Conservation (phyloP, 805 yeast genomes). For the Barnettozyma populi region DNA sequence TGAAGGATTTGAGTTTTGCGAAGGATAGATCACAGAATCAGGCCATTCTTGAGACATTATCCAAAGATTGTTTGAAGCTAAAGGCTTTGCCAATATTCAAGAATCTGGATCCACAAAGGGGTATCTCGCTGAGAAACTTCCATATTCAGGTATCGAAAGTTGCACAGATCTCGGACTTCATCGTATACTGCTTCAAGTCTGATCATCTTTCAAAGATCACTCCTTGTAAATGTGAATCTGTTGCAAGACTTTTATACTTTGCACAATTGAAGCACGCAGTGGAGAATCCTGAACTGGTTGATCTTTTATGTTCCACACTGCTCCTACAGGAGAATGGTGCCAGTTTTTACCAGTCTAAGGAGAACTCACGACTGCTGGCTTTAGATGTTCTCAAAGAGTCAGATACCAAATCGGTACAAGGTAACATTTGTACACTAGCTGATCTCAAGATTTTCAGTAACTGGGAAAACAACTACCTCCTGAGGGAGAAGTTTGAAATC, state of each 20-base stretch:
- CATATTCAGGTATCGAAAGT: constrained; percentile 81
- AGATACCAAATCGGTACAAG: constrained; percentile 13
- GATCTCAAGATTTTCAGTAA: constrained; percentile 42
- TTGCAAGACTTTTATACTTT: constrained; percentile 36
- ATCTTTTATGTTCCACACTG: constrained; percentile 20
- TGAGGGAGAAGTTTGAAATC: constrained; percentile 78
- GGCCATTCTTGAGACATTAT: constrained; percentile 13
- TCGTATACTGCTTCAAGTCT: constrained; percentile 62
- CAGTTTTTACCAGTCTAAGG: constrained; percentile 9
- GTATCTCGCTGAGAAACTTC: constrained; percentile 77
- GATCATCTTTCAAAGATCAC: constrained; percentile 25
- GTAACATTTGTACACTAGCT: constrained; percentile 27
- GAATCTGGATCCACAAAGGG: constrained; percentile 61
- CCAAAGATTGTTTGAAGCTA: constrained; percentile 26
- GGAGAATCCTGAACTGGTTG: constrained; percentile 25
- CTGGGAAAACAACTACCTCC: constrained; percentile 65
- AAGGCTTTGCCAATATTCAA: constrained; percentile 46
- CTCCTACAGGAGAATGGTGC: constrained; percentile 16
- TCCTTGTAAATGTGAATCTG: constrained; percentile 33
- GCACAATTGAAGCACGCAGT: constrained; percentile 34
- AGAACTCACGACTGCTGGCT: constrained; percentile 15
- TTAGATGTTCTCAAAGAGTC: constrained; percentile 22
- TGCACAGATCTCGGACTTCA: constrained; percentile 66
- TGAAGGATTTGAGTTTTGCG: constrained; percentile 21
- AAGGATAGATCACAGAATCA: constrained; percentile 9